Evolutionary conservation across 2,329 filamentous ascomycete genomes (phyloP).

Genomic region (Sclerotinia nivalis): DNA sequence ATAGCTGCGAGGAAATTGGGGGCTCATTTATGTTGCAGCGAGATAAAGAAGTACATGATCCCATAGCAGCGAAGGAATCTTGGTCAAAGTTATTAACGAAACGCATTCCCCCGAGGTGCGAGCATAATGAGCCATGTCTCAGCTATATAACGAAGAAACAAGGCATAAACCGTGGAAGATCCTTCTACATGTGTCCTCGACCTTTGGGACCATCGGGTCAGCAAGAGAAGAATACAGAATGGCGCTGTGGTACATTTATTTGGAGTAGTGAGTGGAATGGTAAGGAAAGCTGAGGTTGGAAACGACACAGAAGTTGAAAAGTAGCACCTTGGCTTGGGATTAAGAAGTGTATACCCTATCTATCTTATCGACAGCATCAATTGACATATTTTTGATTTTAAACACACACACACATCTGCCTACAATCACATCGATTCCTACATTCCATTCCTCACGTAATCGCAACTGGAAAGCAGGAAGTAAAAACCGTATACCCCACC

Average conservation of each 20-base stretch:
- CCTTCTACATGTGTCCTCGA: conserved; percentile 64
- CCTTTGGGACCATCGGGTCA: conserved; percentile 83
- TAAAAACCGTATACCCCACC: not conserved
- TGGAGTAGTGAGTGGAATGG: conserved; percentile 40
- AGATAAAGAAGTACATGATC: conserved; percentile 56
- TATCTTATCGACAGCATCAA: not conserved
- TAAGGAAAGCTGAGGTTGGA: conserved; percentile 8
- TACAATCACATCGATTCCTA: not conserved
- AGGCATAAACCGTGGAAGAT: conserved; percentile 75
- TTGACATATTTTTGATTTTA: not conserved
- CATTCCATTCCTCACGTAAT: not conserved
- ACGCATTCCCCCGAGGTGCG: conserved; percentile 73
- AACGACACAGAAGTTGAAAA: not conserved
- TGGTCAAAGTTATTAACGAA: conserved; percentile 85
- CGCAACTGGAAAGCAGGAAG: not conserved
- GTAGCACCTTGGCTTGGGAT: not conserved
- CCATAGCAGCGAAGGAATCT: conserved; percentile 72
- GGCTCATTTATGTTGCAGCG: conserved; percentile 28
- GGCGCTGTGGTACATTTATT: conserved; percentile 85
- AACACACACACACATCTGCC: not conserved
- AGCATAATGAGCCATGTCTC: conserved; percentile 86
- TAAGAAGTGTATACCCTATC: not conserved
- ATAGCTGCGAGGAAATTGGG: not conserved
- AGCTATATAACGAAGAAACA: conserved; percentile 83
- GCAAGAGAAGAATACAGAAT: conserved; percentile 81